Conservation (phyloP, 331 rosid species). For the Pyrus hybrid region DNA sequence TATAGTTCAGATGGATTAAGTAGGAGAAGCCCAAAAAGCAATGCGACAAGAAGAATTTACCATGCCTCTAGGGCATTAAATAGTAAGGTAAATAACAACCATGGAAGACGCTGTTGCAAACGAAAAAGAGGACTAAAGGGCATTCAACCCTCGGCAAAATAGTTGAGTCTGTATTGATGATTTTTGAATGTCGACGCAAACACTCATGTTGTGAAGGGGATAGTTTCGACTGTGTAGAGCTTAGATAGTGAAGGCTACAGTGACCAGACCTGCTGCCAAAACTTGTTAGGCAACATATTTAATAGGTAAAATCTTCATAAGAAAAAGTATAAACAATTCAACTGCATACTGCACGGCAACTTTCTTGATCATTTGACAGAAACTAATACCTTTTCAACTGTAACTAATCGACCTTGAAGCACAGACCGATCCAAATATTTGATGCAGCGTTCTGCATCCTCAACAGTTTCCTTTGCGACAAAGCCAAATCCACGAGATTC, state of each 20-base stretch:
- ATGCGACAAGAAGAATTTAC: conserved; percentile 18
- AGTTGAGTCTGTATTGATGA: conserved; percentile 34
- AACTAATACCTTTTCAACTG: conserved; percentile 43
- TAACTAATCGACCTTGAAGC: conserved; percentile 38
- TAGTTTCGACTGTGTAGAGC: conserved; percentile 39
- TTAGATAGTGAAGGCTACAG: conserved; percentile 46
- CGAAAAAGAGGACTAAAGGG: conserved; percentile 24
- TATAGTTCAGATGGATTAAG: not conserved
- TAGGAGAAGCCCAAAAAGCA: conserved; percentile 16
- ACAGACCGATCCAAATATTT: conserved; percentile 33
- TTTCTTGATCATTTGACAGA: conserved; percentile 2
- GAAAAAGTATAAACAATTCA: not conserved
- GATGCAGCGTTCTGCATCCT: conserved; percentile 36
- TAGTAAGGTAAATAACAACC: conserved; percentile 4
- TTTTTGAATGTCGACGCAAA: conserved; percentile 37
- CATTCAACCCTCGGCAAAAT: conserved; percentile 32
- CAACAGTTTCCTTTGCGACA: conserved; percentile 40
- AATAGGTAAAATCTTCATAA: conserved; percentile 4
- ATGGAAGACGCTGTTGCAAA: conserved; percentile 26
- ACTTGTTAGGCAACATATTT: conserved; percentile 38
- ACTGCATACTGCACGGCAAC: not conserved
- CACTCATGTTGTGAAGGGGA: conserved; percentile 27
- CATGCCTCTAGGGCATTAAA: conserved; percentile 15
- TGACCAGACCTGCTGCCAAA: conserved; percentile 46
- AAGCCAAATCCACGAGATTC: conserved; percentile 47